A percentile compares a stretch with the other conserved stretches of the same genome.
Conservation (phyloP, 1,284 basidiomycete species). For the Ceratobasidium sp. region DNA sequence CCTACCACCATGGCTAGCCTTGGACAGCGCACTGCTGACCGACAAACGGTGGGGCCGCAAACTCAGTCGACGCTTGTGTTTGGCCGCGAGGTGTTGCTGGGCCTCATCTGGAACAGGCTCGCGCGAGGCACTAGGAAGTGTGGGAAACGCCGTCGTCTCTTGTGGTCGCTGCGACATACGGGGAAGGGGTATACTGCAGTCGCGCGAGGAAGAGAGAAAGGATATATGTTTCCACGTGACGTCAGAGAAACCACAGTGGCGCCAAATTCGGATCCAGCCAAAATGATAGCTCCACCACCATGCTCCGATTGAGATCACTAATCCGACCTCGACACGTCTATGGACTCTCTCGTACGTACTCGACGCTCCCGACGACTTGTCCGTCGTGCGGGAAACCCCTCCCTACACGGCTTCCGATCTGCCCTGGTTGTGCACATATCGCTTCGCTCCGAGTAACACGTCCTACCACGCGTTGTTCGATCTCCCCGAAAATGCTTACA, state of each 20-base stretch:
- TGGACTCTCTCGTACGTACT: not conserved
- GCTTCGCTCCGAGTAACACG: constrained; percentile 58
- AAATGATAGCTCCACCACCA: not conserved
- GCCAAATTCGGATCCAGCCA: not conserved
- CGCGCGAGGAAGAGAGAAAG: not conserved
- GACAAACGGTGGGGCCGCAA: constrained; percentile 17
- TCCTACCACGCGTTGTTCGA: constrained; percentile 58
- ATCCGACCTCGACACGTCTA: not conserved
- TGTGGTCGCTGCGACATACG: constrained; percentile 23
- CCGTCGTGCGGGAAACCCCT: constrained; percentile 65
- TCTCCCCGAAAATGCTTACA: constrained; percentile 62
- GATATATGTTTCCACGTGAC: constrained; percentile 22
- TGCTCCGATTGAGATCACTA: constrained; percentile 22
- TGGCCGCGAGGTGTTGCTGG: constrained; percentile 11
- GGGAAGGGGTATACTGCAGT: constrained; percentile 28
- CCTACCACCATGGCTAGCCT: constrained; percentile 1
- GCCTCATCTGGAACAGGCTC: constrained; percentile 23
- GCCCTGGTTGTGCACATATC: constrained; percentile 69
- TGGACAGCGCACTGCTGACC: constrained; percentile 1
- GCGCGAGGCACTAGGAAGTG: constrained; percentile 13
- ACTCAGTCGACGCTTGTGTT: constrained; percentile 2
- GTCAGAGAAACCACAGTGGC: constrained; percentile 20
- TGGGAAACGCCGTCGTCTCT: constrained; percentile 8
- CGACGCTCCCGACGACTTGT: constrained; percentile 51
- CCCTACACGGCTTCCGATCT: constrained; percentile 69